phyloP scores from a whole-genome alignment of 345 rosid genomes.

The Excoecaria agallocha region DNA sequence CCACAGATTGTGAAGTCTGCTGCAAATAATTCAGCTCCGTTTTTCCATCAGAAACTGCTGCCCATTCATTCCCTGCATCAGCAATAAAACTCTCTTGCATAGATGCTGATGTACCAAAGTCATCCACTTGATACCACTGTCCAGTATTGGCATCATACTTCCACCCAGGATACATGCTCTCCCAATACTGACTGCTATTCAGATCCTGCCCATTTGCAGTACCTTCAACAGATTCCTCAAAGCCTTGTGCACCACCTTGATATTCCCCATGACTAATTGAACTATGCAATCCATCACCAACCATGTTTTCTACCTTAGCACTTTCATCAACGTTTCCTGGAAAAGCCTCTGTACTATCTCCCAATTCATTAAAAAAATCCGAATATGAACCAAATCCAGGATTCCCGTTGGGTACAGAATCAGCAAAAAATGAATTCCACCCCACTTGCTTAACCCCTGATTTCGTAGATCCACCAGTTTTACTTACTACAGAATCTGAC shows the following conservation, averaged over 20 bases:
- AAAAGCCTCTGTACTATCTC: constrained; percentile 36
- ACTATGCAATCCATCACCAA: constrained; percentile 30
- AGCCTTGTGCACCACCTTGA: constrained; percentile 34
- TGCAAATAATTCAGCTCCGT: constrained; percentile 57
- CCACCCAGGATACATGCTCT: constrained; percentile 91
- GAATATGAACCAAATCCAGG: constrained; percentile 66
- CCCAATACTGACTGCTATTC: constrained; percentile 65
- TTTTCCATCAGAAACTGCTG: constrained; percentile 41
- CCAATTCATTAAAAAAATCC: constrained; percentile 70
- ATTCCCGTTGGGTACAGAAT: constrained; percentile 43
- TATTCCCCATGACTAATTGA: constrained; percentile 35
- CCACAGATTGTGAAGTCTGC: constrained; percentile 56
- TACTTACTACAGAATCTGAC: constrained; percentile 23
- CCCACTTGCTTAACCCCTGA: constrained; percentile 74
- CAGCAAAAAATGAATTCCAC: constrained; percentile 81
- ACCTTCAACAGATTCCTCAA: constrained; percentile 31
- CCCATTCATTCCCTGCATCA: constrained; percentile 42
- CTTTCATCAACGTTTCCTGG: constrained; percentile 35
- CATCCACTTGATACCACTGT: constrained; percentile 79
- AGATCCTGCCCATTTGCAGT: constrained; percentile 47
- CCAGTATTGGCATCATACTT: constrained; percentile 61
- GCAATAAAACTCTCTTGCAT: constrained; percentile 37
- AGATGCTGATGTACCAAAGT: constrained; percentile 29
- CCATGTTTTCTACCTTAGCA: constrained; percentile 25
- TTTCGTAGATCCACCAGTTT: constrained; percentile 37